These are phyloP conservation scores for Jaltomata sinuosa DNA, from an alignment of 257 asterid species.

Conservation along the genomic window DNA sequence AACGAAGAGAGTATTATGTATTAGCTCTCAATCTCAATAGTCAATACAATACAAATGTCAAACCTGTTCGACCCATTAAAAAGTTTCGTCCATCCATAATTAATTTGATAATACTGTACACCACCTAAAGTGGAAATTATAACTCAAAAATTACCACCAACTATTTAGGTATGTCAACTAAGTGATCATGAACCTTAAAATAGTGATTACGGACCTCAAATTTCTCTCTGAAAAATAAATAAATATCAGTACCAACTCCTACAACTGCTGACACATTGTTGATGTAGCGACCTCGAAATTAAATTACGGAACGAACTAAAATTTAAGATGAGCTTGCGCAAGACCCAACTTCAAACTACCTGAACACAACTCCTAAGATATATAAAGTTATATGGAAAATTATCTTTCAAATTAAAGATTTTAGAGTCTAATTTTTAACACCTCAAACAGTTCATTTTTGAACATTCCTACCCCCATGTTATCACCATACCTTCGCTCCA, in stretches of 20 bases:
- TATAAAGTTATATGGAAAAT: too few species aligned
- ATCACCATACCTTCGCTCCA: too few species aligned
- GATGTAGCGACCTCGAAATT: background rate
- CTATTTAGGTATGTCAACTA: background rate
- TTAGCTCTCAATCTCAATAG: background rate
- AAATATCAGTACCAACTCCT: background rate
- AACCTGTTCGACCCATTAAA: background rate
- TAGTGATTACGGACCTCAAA: background rate
- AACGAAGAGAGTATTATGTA: background rate
- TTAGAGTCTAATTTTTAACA: too few species aligned
- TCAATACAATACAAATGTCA: background rate
- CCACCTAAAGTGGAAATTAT: background rate
- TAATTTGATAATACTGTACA: background rate
- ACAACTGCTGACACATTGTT: too few species aligned
- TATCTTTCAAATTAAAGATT: too few species aligned
- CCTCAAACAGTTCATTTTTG: too few species aligned
- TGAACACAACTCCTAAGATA: too few species aligned
- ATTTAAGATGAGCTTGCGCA: too few species aligned
- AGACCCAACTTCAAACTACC: too few species aligned
- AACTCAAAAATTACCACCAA: background rate
- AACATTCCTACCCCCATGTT: too few species aligned
- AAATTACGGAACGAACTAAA: too few species aligned
- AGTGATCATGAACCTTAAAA: background rate
- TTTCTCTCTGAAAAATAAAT: background rate
- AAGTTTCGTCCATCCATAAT: background rate